Evolutionary conservation across 805 yeast genomes (phyloP).

Genomic region (Hermanozyma aechmeae): DNA sequence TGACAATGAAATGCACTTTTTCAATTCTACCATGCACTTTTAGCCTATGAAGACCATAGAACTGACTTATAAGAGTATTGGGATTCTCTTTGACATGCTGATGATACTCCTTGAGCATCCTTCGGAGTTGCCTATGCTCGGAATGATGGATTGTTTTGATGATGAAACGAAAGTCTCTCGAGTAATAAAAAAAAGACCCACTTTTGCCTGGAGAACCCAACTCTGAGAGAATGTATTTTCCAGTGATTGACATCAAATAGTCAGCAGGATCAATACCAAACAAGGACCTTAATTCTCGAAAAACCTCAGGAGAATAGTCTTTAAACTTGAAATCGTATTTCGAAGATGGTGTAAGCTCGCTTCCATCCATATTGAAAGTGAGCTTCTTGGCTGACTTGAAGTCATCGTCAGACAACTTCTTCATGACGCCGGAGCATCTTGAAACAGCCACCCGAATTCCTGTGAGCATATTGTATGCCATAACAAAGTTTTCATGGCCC

Average conservation of each 20-base stretch:
- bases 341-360: constrained; percentile 85
- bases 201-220: constrained; percentile 94
- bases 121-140: constrained; percentile 79
- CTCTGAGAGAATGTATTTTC: constrained; percentile 86
- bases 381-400: constrained; percentile 67
- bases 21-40: constrained; percentile 69
- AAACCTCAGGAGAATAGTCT: constrained; percentile 92
- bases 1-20: constrained; percentile 86
- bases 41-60: constrained; percentile 90
- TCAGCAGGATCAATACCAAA: constrained; percentile 96
- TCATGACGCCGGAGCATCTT: constrained; percentile 78
- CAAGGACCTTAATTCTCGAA: constrained; percentile 67
- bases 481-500: constrained; percentile 86
- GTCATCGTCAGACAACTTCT: constrained; percentile 61
- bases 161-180: constrained; percentile 87
- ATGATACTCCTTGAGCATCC: constrained; percentile 67
- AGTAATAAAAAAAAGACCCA: constrained; percentile 92
- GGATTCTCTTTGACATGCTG: constrained; percentile 77
- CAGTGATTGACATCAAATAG: constrained; percentile 83
- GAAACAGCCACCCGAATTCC: constrained; percentile 95
- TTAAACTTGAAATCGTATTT: constrained; percentile 94
- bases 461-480: constrained; percentile 95
- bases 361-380: constrained; percentile 81
- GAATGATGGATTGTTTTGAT: constrained; percentile 92
- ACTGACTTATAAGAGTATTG: constrained; percentile 85